Base-by-base conservation (phyloP, 768 basidiomycete genomes). In the Pleurotus sapidus region DNA sequence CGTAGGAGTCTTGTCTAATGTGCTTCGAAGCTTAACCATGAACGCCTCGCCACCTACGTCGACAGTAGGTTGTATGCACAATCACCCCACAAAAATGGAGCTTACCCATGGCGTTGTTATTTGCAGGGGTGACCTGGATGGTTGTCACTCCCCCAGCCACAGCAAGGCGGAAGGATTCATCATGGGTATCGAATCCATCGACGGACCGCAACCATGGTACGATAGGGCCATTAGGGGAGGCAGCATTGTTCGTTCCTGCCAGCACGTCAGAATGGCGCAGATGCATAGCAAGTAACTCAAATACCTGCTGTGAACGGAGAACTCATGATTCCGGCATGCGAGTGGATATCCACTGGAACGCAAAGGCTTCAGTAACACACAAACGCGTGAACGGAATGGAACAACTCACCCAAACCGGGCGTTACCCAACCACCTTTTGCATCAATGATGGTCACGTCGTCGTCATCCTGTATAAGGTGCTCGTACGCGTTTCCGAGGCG, bases 111-210 rank as follows among this genome's bases (percentile, higher is more conserved):
- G 83, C 84, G 70, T 91, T 89, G 24, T 69, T 80, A 55, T 82
- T 86, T 5, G 93, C 94, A 7, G 94, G 91, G 3, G 95, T 73
- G 40, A 95, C 77, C 63, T 92, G 88, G 14, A 82, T 86, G 2
- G 93, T 88, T 0, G 95, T 96, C 34, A 96, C 87, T 12, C 95
- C 95, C 9, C 94, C 94, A 3, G 95, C 81, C 55, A 94, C 86
- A 2, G 90, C 82, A 14, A 92, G 77, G 56, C 76, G 76, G 67
- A 87, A 87, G 1, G 87, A 78, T 40, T 86, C 84, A 65, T 95
- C 94, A 59, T 93, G 90, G 0, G 91, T 93, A 67, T 95, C 89
- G 63, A 97, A 79, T 0, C 82, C 92, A 67, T 98, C 95, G 39
- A 94, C 77, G 57, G 83, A 88, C 47, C 93, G 80, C 24, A 98